These are phyloP conservation scores for Salinomyces thailandicus DNA, from an alignment of 2,329 filamentous ascomycete species.

Conservation along the genomic window DNA sequence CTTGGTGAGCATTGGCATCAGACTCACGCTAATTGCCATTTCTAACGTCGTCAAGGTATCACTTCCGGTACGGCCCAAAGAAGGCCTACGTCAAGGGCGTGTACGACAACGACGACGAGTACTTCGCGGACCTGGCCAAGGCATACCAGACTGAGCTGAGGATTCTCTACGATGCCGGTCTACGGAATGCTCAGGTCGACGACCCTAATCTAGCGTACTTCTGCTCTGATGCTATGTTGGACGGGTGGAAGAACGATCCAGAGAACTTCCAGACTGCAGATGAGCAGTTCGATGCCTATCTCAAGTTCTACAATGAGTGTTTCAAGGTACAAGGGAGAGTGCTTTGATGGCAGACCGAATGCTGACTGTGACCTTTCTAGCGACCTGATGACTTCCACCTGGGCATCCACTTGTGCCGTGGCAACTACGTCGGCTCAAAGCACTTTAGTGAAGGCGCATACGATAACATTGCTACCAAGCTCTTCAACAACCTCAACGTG, in stretches of 20 bases:
- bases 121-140: constrained; percentile 37
- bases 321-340: constrained; percentile 16
- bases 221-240: constrained; percentile 60
- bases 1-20: no score
- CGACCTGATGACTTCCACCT: constrained; percentile 61
- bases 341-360: no score
- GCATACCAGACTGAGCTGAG: constrained; percentile 39
- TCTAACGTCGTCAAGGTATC: no score
- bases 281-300: constrained; percentile 64
- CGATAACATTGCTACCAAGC: constrained; percentile 33
- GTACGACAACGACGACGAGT: constrained; percentile 38
- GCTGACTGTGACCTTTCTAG: no score
- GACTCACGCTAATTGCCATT: no score
- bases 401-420: constrained; percentile 61
- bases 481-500: constrained; percentile 27
- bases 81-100: constrained; percentile 36
- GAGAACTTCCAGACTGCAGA: constrained; percentile 59
- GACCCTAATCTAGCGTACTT: constrained; percentile 49
- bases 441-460: constrained; percentile 40
- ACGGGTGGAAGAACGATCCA: constrained; percentile 57
- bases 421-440: constrained; percentile 37
- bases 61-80: constrained; percentile 51
- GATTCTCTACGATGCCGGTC: constrained; percentile 35
- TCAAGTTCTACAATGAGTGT: constrained; percentile 65
- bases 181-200: constrained; percentile 40